phyloP scores from a whole-genome alignment of 192 early-diverging fungal species.

The Umbelopsis vinacea region DNA sequence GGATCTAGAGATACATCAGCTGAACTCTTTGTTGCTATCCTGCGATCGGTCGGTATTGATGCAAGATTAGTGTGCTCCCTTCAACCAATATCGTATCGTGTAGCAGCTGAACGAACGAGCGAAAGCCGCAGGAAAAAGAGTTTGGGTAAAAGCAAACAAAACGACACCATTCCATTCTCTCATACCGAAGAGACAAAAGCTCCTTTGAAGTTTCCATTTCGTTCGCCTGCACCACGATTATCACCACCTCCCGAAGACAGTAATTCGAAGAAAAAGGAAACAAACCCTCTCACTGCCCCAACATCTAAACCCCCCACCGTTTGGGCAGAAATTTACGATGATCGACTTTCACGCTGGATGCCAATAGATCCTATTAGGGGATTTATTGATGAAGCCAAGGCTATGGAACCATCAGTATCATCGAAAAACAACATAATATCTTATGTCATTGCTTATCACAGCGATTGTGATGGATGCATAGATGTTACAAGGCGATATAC shows the following conservation, averaged over 20 bases:
- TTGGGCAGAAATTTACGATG: slow-evolving; percentile 70
- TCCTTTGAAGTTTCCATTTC: slow-evolving; percentile 29
- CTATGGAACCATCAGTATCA: slow-evolving; percentile 57
- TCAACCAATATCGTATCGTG: slow-evolving; percentile 65
- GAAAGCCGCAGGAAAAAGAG: slow-evolving; percentile 18
- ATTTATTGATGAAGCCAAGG: slow-evolving; percentile 51
- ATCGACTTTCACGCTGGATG: slow-evolving; percentile 58
- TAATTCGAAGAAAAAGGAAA: background rate
- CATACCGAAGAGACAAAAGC: slow-evolving; percentile 29
- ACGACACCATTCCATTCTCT: slow-evolving; percentile 19
- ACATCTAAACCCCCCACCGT: slow-evolving; percentile 53
- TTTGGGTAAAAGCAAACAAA: background rate
- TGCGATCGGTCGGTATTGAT: slow-evolving; percentile 53
- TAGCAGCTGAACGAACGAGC: slow-evolving; percentile 37
- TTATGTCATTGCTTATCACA: slow-evolving; percentile 70
- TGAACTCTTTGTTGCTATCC: slow-evolving; percentile 52
- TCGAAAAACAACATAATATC: slow-evolving; percentile 51
- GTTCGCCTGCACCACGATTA: slow-evolving; percentile 1
- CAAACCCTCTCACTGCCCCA: background rate
- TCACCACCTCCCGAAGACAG: slow-evolving; percentile 21
- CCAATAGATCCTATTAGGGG: slow-evolving; percentile 63
- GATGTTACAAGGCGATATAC: slow-evolving; percentile 77
- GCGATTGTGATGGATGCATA: slow-evolving; percentile 49
- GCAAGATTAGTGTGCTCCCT: slow-evolving; percentile 68
- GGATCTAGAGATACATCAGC: slow-evolving; percentile 52